Evolutionary conservation across 768 basidiomycete genomes (phyloP).

Genomic region (Boletus rubropictus): DNA sequence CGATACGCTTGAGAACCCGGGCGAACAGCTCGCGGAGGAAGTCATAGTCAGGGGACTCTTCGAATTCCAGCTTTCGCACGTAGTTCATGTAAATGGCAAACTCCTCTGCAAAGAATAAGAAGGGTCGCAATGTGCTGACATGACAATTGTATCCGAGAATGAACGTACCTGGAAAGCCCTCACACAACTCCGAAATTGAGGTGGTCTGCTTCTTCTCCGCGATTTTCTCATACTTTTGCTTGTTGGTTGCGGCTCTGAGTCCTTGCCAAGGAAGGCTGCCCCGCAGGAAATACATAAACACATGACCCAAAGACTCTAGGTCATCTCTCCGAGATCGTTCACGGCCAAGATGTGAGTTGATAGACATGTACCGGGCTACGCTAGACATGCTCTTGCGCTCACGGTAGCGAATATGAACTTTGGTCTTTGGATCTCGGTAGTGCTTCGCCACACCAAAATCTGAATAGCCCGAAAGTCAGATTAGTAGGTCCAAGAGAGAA

Average conservation of each 20-base stretch:
- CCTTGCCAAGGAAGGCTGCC: slow-evolving; percentile 99
- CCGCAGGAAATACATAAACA: slow-evolving; percentile 98
- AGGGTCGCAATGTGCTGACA: neutral
- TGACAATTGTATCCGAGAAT: neutral
- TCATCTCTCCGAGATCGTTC: slow-evolving; percentile 95
- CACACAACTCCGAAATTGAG: slow-evolving; percentile 85
- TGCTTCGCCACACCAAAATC: slow-evolving; percentile 99
- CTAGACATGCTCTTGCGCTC: slow-evolving; percentile 96
- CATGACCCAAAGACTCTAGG: slow-evolving; percentile 93
- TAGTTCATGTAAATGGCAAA: slow-evolving; percentile 99
- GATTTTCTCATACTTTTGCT: slow-evolving; percentile 99
- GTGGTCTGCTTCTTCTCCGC: slow-evolving; percentile 99
- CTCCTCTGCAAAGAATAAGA: slow-evolving; percentile 51
- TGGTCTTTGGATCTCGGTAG: slow-evolving; percentile 96
- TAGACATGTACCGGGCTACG: slow-evolving; percentile 98
- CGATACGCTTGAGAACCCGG: slow-evolving; percentile 84
- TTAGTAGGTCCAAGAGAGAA: slow-evolving; percentile 1
- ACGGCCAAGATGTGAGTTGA: slow-evolving; percentile 96
- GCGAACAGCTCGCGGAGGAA: slow-evolving; percentile 92
- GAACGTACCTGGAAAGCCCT: slow-evolving; percentile 82
- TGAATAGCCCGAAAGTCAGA: slow-evolving; percentile 26
- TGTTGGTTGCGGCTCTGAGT: slow-evolving; percentile 94
- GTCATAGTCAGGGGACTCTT: slow-evolving; percentile 96
- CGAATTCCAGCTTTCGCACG: slow-evolving; percentile 96
- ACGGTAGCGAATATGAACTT: slow-evolving; percentile 95